Conservation (phyloP, 2,329 filamentous ascomycete genomes). For the Alternaria sp. region DNA sequence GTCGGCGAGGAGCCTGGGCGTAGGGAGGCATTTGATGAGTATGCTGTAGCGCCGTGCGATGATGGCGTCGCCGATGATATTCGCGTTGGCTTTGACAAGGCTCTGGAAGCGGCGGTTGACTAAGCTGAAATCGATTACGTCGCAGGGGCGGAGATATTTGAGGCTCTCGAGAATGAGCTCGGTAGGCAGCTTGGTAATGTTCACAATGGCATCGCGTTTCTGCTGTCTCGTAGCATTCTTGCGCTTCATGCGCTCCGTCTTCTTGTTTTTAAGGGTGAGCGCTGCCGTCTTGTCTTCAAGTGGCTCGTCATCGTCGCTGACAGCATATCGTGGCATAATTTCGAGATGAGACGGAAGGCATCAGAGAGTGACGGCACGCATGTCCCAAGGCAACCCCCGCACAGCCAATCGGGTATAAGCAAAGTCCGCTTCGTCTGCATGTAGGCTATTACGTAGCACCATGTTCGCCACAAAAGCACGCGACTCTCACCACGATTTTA, state of each 20-base stretch:
- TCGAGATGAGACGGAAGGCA: background rate
- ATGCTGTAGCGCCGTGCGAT: slow-evolving; percentile 60
- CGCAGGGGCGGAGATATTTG: slow-evolving; percentile 59
- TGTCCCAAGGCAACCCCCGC: background rate
- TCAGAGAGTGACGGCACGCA: slow-evolving; percentile 15
- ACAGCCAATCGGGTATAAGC: slow-evolving; percentile 17
- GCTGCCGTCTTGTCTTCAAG: slow-evolving; percentile 61
- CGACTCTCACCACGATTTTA: slow-evolving; percentile 1
- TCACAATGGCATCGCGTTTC: slow-evolving; percentile 43
- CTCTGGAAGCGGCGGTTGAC: slow-evolving; percentile 54
- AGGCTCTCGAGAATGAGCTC: slow-evolving; percentile 63
- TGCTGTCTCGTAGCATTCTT: slow-evolving; percentile 45
- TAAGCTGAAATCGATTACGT: slow-evolving; percentile 59
- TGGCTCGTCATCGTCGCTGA: slow-evolving; percentile 51
- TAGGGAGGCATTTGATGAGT: slow-evolving; percentile 62
- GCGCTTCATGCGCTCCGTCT: slow-evolving; percentile 60
- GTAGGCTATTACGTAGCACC: slow-evolving; percentile 7
- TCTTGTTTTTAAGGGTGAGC: slow-evolving; percentile 62
- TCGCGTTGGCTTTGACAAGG: slow-evolving; percentile 58
- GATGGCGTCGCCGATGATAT: slow-evolving; percentile 56
- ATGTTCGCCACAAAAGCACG: slow-evolving; percentile 12
- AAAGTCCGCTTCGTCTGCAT: slow-evolving; percentile 9
- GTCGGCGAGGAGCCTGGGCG: slow-evolving; percentile 57
- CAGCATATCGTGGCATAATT: slow-evolving; percentile 35
- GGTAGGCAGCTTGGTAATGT: slow-evolving; percentile 60